Evolutionary conservation across 1,284 basidiomycete species (phyloP), one percentile per base, ranked within the genome.

Genomic region (Grifola frondosa): DNA sequence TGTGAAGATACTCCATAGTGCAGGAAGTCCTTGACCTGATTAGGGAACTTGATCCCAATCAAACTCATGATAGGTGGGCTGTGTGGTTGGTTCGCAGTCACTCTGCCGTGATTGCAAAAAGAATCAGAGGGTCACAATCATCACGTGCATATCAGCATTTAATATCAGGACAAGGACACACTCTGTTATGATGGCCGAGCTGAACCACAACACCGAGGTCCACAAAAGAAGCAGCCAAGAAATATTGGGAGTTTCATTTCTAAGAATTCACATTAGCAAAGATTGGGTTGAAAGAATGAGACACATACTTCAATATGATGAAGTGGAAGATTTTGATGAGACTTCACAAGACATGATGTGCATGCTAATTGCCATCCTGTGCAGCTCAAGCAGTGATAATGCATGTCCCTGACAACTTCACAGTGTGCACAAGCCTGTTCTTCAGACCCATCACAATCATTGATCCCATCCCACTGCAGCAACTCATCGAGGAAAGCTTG

Each of bases 401-500:
- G n/a, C 2, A 36, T 17, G 1, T 9, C 21, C 1, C 16, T 31
- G 1, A 11, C 9, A 16, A 5, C 3, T 13, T 10, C 1, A 13
- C 38, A 40, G 10, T 3, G 2, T 1, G 15, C 9, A 15, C 38
- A 40, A 0, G 10, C 6, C 10, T 32, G 10, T 11, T 32, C 13
- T 4, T 6, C 22, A 3, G 16, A 6, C 9, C 38, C 35, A 11
- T 38, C 28, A n/a, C n/a, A n/a, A n/a, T n/a, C n/a, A n/a, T n/a
- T n/a, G n/a, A 24, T 16, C 3, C 48, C 48, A 0, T 42, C 30
- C 12, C 54, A 23, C 4, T 37, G 32, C 12, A 67, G 36, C 9
- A 64, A 40, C 31, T 67, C 53, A 25, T 67, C 58, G 24, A 48
- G 31, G 11, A 39, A 48, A 11, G 22, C 29, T 4, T 35, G n/a